Percentiles rank a stretch among this genome's conserved stretches.
Conservation (phyloP, 768 basidiomycete species). For the Suillus occidentalis region DNA sequence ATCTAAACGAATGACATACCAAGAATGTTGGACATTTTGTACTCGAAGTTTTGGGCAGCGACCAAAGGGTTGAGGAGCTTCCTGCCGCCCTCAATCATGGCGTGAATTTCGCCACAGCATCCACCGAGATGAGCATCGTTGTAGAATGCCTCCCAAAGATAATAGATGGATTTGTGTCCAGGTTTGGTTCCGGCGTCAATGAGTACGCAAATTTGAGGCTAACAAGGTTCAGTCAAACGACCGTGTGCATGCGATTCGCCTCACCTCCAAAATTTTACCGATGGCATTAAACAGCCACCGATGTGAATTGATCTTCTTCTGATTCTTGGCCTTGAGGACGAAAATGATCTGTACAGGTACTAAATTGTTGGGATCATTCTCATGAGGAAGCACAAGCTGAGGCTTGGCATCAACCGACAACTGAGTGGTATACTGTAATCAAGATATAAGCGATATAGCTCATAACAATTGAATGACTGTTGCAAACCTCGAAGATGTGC, state of each 20-base stretch:
- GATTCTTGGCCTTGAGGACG: slow-evolving; percentile 89
- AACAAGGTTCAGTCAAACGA: slow-evolving; percentile 12
- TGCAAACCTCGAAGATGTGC: slow-evolving; percentile 87
- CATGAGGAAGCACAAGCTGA: slow-evolving; percentile 86
- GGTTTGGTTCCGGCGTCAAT: slow-evolving; percentile 97
- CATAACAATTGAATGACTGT: not conserved
- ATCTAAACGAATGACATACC: slow-evolving; percentile 40
- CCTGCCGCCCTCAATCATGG: slow-evolving; percentile 91
- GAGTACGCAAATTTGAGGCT: slow-evolving; percentile 91
- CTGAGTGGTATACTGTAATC: slow-evolving; percentile 87
- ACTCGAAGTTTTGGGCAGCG: slow-evolving; percentile 96
- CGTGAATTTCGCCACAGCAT: slow-evolving; percentile 94
- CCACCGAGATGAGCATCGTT: slow-evolving; percentile 78
- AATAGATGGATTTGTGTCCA: slow-evolving; percentile 93
- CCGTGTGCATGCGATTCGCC: slow-evolving; percentile 16
- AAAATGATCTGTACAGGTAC: slow-evolving; percentile 93
- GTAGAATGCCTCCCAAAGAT: slow-evolving; percentile 92
- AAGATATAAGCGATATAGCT: slow-evolving; percentile 9
- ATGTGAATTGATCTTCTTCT: slow-evolving; percentile 95
- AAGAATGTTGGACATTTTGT: slow-evolving; percentile 98
- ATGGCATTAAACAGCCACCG: slow-evolving; percentile 97
- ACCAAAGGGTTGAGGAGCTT: slow-evolving; percentile 91
- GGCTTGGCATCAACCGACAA: slow-evolving; percentile 91
- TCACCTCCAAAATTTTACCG: slow-evolving; percentile 72
- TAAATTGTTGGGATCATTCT: slow-evolving; percentile 87